Evolutionary conservation across 2,329 filamentous ascomycete genomes (phyloP).

Genomic region (Neophaeococcomyces mojaviensis): DNA sequence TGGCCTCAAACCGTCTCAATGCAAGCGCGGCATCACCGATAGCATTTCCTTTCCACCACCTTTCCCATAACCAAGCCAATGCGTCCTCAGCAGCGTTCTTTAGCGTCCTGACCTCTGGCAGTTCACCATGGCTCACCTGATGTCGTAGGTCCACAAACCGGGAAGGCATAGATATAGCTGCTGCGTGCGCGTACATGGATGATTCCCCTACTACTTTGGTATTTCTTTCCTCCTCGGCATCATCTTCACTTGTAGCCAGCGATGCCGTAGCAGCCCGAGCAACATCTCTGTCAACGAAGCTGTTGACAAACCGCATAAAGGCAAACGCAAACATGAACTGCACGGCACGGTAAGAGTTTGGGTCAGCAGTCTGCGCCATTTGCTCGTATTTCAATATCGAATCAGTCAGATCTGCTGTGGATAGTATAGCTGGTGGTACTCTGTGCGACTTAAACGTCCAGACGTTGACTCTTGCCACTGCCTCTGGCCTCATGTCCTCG

Average conservation of each 20-base stretch:
- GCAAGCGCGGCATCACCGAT: slow-evolving; percentile 14
- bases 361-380: slow-evolving; percentile 7
- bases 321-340: slow-evolving; percentile 24
- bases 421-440: slow-evolving; percentile 16
- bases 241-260: slow-evolving; percentile 9
- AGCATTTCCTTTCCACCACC: slow-evolving; percentile 21
- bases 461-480: slow-evolving; percentile 19
- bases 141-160: slow-evolving; percentile 76
- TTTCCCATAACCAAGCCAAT: slow-evolving; percentile 67
- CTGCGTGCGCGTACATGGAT: slow-evolving; percentile 23
- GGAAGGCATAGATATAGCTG: slow-evolving; percentile 29
- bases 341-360: slow-evolving; percentile 17
- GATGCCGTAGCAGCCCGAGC: slow-evolving; percentile 14
- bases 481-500: slow-evolving; percentile 19
- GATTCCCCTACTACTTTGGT: slow-evolving; percentile 15
- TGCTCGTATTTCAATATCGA: slow-evolving; percentile 20
- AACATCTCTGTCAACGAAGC: slow-evolving; percentile 24
- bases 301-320: slow-evolving; percentile 24
- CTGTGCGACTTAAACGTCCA: slow-evolving; percentile 21
- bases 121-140: slow-evolving; percentile 72
- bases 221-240: slow-evolving; percentile 5
- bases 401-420: slow-evolving; percentile 21
- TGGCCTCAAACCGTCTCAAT: slow-evolving; percentile 13
- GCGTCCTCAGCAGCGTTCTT: slow-evolving; percentile 57
- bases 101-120: slow-evolving; percentile 63